A percentile compares a stretch with the other conserved stretches of the same genome.
Conservation (phyloP, 2,329 filamentous ascomycete species). For the Lecanicillium sp. region DNA sequence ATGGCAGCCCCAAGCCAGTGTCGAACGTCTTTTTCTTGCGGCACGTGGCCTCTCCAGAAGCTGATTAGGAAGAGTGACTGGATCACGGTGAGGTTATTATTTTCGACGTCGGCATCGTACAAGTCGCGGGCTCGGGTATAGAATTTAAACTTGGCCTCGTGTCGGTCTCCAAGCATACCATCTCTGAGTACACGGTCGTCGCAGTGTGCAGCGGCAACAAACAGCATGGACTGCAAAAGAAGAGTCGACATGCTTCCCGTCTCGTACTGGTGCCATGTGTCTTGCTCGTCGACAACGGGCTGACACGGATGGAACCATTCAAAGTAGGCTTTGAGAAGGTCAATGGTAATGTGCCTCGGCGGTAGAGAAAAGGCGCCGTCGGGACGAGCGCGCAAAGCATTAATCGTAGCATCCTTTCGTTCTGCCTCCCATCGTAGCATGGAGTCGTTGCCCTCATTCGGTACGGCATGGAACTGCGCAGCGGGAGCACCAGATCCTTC, state of each 20-base stretch:
- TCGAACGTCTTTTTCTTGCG: slow-evolving; percentile 29
- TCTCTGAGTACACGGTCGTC: slow-evolving; percentile 28
- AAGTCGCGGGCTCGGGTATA: slow-evolving; percentile 38
- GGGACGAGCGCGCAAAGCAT: slow-evolving; percentile 2
- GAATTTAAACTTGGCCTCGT: slow-evolving; percentile 34
- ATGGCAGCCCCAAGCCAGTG: slow-evolving; percentile 37
- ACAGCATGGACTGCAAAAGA: slow-evolving; percentile 38
- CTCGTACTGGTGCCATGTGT: slow-evolving; percentile 26
- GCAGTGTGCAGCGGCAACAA: slow-evolving; percentile 40
- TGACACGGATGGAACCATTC: slow-evolving; percentile 44
- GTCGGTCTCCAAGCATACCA: slow-evolving; percentile 31
- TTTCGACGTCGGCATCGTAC: slow-evolving; percentile 39
- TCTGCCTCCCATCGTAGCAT: slow-evolving; percentile 27
- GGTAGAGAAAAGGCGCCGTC: slow-evolving; percentile 30
- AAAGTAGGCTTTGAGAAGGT: slow-evolving; percentile 37
- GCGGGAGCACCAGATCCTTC: slow-evolving; percentile 16
- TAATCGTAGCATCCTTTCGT: slow-evolving; percentile 22
- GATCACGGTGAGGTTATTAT: slow-evolving; percentile 32
- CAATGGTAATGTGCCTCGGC: slow-evolving; percentile 22
- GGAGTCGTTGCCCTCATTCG: slow-evolving; percentile 23
- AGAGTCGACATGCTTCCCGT: slow-evolving; percentile 32
- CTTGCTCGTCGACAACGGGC: slow-evolving; percentile 36
- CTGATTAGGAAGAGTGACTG: slow-evolving; percentile 40
- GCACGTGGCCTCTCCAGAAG: slow-evolving; percentile 38
- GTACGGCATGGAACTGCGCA: slow-evolving; percentile 22